Base-by-base conservation (phyloP, 441 rosid species). In the Populus hybrid region DNA sequence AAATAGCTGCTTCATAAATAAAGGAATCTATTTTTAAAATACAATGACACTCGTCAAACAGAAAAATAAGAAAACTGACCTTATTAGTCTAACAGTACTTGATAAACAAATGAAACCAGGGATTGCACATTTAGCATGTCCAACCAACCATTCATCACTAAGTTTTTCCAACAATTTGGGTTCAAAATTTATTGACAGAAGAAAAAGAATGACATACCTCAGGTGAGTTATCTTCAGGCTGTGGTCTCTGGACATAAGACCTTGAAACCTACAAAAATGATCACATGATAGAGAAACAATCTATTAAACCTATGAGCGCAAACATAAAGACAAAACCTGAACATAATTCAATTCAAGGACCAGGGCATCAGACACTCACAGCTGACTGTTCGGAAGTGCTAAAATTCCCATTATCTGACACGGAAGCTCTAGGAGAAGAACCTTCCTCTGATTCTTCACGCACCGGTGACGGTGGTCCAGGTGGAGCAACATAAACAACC, bases 401-500 rank as follows among this genome's bases (percentile, higher is more conserved):
- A 46, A 82, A 87, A 80, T 79, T 79, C 14, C 83, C 90, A 73
- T 85, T 82, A 21, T 91, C 97, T 34, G 76, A 84, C 7, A 70
- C 23, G 54, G 92, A 90, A 79, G 85, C 83, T 78, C 87, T 86
- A 8, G 97, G 95, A 54, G 97, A 86, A 78, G 88, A 82, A 74
- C 90, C 97, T 88, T 95, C 98, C 78, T 93, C 97, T 67, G 97
- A 90, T 64, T 88, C 98, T 83, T 93, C 99, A 0, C 87, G 90
- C 75, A 93, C 94, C 32, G 97, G 95, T 3, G 95, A 91, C 8
- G 95, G 95, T 0, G 92, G 95, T 80, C 88, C 88, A 20, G 94
- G 90, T 10, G 93, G 97, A 77, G 81, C 72, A 38, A 93, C 86
- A 83, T 95, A 95, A 73, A 88, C 83, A 70, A 95, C 98, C 81